Evolutionary conservation across 73 alveolate species (phyloP), one percentile per base, ranked within the genome.

Genomic region (Paramecium sexaurelia): DNA sequence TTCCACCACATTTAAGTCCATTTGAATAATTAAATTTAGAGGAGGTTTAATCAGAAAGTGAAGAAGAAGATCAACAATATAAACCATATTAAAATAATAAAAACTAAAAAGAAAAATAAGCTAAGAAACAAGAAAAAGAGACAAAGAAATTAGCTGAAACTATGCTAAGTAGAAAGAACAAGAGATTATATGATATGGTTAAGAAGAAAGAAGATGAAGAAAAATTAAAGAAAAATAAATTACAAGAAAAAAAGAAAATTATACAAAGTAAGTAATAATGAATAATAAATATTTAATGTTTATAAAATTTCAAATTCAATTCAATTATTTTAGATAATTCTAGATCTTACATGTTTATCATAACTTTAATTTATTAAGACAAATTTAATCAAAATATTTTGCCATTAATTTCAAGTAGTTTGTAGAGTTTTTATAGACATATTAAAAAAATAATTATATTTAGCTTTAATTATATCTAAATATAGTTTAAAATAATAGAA

Each of bases 1-100:
- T 88, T 24, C 94, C 94, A 40, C 94, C 94, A 7, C 94, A 88
- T 88, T 40, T 88, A 41, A 68, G 91, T 88, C 94, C 94, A 24
- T 88, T 88, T 82, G 94, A 68, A 43, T 83, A 88, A 69, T 37
- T 56, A 13, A 69, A 41, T 20, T 55, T 68, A 69, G 87, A 75
- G 10, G 94, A 68, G 27, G 66, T 37, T 33, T 55, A 69, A 45
- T 61, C 90, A 24, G 91, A 88, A 9, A 69, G 91, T 10, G 84
- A 88, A 27, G 67, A 51, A n/a, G 87, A 88, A 37, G 83, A 88
- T 37, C 55, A 24, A 37, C 7, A 51, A 51, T 51, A 36, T 17
- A 33, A 15, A 19, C 57, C 55, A 11, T 36, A 73, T 19, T 17
- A 51, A 5, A 78, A 45, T n/a, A 19, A 19, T 11, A 78, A 78